Evolutionary conservation across 768 basidiomycete species (phyloP).

Genomic region (Stropharia rugosoannulata): DNA sequence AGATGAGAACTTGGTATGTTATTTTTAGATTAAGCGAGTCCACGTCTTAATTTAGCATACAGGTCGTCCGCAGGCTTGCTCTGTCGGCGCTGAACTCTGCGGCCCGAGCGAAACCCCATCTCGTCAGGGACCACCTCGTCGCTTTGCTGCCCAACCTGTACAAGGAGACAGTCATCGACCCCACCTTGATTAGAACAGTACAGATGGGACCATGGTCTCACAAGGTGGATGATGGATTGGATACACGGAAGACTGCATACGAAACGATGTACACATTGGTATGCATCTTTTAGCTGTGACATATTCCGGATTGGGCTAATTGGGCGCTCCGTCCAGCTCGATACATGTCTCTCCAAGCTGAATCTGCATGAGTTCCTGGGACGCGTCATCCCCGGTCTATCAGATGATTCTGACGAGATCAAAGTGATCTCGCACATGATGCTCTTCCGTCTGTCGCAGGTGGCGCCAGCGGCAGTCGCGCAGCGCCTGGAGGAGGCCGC

Average conservation of each 20-base stretch:
- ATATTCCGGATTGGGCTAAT: not conserved
- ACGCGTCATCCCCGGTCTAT: conserved; percentile 77
- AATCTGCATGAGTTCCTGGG: conserved; percentile 85
- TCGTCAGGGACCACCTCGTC: conserved; percentile 82
- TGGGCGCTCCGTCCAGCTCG: conserved; percentile 51
- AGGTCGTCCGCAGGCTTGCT: conserved; percentile 91
- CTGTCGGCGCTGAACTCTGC: conserved; percentile 92
- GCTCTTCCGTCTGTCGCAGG: conserved; percentile 85
- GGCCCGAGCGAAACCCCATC: conserved; percentile 90
- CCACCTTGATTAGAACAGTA: conserved; percentile 81
- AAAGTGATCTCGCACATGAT: conserved; percentile 97
- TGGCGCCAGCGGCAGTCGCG: conserved; percentile 80
- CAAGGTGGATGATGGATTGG: conserved; percentile 95
- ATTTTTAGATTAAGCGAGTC: not conserved
- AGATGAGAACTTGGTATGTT: conserved; percentile 81
- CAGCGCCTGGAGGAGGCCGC: conserved; percentile 85
- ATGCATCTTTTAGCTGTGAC: conserved; percentile 22
- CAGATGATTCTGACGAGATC: conserved; percentile 93
- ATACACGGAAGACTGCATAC: conserved; percentile 95
- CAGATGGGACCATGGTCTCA: conserved; percentile 98
- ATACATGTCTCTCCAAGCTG: conserved; percentile 86
- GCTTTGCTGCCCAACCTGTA: conserved; percentile 81
- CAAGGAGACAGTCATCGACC: conserved; percentile 78
- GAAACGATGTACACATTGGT: conserved; percentile 97
- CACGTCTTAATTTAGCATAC: not conserved